Conservation (phyloP, 2,329 filamentous ascomycete species). For the Aspergillus sp. region DNA sequence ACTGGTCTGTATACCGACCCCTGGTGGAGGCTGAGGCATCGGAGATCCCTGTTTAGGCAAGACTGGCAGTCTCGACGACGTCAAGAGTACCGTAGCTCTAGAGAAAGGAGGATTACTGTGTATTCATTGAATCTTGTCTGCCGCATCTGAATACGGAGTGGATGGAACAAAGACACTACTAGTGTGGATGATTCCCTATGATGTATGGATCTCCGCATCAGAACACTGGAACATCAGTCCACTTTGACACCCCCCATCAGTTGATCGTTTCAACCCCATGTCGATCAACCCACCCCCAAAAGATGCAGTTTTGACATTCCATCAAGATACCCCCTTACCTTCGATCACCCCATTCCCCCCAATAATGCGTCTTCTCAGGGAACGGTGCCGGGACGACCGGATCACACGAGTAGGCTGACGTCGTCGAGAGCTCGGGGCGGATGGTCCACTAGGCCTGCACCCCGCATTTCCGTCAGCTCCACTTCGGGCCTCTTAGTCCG, state of each 20-base stretch:
- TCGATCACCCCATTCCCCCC: not conserved
- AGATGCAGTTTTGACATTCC: not conserved
- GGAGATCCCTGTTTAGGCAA: not conserved
- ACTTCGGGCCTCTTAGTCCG: constrained; percentile 10
- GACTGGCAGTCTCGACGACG: not conserved
- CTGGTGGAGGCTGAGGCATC: no score
- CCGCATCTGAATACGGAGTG: no score
- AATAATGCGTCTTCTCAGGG: not conserved
- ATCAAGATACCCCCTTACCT: not conserved
- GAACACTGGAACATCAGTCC: not conserved
- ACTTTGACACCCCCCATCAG: not conserved
- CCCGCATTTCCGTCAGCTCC: constrained; percentile 33
- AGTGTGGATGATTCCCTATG: not conserved
- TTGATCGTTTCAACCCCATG: not conserved
- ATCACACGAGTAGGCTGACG: constrained; percentile 33
- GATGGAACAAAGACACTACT: not conserved
- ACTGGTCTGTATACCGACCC: no score
- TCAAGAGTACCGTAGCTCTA: not conserved
- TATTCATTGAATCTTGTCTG: no score
- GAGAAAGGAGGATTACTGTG: no score
- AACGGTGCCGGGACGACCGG: constrained; percentile 22
- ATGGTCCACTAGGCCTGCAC: constrained; percentile 32
- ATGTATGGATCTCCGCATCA: not conserved
- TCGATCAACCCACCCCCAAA: not conserved
- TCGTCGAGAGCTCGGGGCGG: constrained; percentile 17